These are phyloP conservation scores for Globisporangium splendens DNA, from an alignment of 352 stramenopile genomes.

Conservation along the genomic window DNA sequence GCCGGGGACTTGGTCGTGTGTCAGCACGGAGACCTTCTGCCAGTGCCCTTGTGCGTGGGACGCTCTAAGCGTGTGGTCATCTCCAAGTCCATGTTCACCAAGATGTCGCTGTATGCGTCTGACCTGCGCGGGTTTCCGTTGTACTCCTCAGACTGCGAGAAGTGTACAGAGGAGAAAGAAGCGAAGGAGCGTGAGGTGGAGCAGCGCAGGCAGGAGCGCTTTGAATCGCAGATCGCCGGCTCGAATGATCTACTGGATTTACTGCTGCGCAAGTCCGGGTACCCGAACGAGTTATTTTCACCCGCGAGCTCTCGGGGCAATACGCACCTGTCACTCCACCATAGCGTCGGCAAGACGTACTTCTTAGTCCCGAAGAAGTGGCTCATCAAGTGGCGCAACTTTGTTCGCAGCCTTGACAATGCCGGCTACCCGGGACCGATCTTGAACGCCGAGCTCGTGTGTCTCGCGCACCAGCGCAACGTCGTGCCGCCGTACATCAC, in stretches of 20 bases:
- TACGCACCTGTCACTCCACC: conserved; percentile 53
- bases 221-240: conserved; percentile 60
- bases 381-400: conserved; percentile 77
- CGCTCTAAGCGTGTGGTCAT: conserved; percentile 56
- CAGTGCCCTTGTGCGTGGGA: conserved; percentile 50
- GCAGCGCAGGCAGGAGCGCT: conserved; percentile 47
- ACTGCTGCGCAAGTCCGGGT: conserved; percentile 73
- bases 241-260: conserved; percentile 68
- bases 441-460: conserved; percentile 79
- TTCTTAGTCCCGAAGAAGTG: conserved; percentile 87
- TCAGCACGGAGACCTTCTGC: conserved; percentile 53
- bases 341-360: conserved; percentile 52
- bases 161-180: conserved; percentile 55
- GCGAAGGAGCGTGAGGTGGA: conserved; percentile 50
- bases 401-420: conserved; percentile 57
- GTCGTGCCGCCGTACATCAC: conserved; percentile 83
- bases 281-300: conserved; percentile 77
- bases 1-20: conserved; percentile 66
- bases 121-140: conserved; percentile 59
- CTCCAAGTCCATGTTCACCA: conserved; percentile 34
- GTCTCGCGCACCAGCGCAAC: conserved; percentile 67
- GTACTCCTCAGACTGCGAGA: conserved; percentile 46
- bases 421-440: conserved; percentile 57
- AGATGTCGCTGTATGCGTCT: conserved; percentile 52
- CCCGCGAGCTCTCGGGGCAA: conserved; percentile 35